Evolutionary conservation across 1,284 basidiomycete species (phyloP), one percentile per base, ranked within the genome.

Genomic region (Papiliotrema fonsecae): DNA sequence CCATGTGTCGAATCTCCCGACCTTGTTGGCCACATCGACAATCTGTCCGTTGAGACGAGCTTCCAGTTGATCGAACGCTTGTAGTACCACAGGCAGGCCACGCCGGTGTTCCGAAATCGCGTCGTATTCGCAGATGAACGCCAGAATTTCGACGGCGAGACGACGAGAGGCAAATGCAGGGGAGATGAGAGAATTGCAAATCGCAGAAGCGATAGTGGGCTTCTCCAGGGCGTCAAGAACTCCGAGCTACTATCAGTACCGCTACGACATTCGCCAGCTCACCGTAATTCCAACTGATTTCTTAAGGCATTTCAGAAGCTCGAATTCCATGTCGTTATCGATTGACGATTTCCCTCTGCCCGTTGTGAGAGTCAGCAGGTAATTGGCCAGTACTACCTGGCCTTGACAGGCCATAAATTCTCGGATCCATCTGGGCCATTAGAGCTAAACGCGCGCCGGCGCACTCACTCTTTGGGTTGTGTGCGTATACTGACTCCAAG

Each of bases 281-380:
- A 87, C 87, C 55, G 79, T 76, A 58, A 78, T 81, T 67, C 94
- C 94, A 49, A 97, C 78, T 31, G 96, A 86, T 31, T 83, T 83
- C 62, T 84, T 86, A 54, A 97, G 75, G 63, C 88, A 92, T 71
- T 93, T 96, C 50, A 89, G 81, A 41, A 93, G 78, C 73, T 97
- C 93, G 50, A 90, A 84, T 72, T 97, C 94, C 40, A 96, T 76
- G 16, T 78, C 75, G 31, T 73, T 77, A 60, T 97, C 91, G 22
- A 75, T 71, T 45, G 84, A 81, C 41, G 77, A 80, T 58, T 86
- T 87, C 63, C 64, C 84, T 82, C 57, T 42, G 6, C 59, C 49
- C 35, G 57, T 49, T 13, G 39, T 56, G 36, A 58, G 39, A 65
- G 84, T 85, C 53, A 80, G 79, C 10, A 96, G 77, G 1, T 83